Percentiles rank a stretch among this genome's conserved stretches.
phyloP scores from a whole-genome alignment of 805 yeast species.

The Nakazawaea siamensis region DNA sequence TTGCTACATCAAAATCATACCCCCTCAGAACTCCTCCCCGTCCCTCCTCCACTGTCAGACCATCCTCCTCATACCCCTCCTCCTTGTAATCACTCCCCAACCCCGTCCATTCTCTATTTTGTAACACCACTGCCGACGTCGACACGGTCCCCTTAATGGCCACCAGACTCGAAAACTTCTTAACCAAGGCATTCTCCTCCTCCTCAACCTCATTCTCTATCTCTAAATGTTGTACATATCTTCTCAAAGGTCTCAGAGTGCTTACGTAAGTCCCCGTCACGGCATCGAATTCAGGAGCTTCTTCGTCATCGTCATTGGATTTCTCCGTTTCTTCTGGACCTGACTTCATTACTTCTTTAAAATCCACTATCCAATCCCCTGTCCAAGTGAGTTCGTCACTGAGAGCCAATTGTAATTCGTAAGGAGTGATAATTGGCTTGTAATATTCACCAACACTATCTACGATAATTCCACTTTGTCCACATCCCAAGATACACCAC shows the following conservation, averaged over 20 bases:
- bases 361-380: slow-evolving; percentile 87
- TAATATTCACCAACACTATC: slow-evolving; percentile 75
- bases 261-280: slow-evolving; percentile 74
- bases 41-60: slow-evolving; percentile 80
- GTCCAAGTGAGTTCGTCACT: slow-evolving; percentile 78
- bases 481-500: slow-evolving; percentile 94
- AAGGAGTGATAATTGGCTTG: slow-evolving; percentile 91
- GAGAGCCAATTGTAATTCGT: slow-evolving; percentile 78
- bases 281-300: slow-evolving; percentile 79
- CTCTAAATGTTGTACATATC: slow-evolving; percentile 49
- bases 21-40: slow-evolving; percentile 86
- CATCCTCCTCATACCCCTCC: slow-evolving; percentile 42
- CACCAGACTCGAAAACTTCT: slow-evolving; percentile 49
- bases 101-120: slow-evolving; percentile 76
- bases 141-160: slow-evolving; percentile 74
- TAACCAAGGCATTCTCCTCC: slow-evolving; percentile 35
- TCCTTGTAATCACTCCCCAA: slow-evolving; percentile 74
- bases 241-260: slow-evolving; percentile 70
- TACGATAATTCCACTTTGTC: slow-evolving; percentile 84
- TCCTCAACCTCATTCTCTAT: slow-evolving; percentile 33
- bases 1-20: slow-evolving; percentile 39
- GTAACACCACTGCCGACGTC: slow-evolving; percentile 75
- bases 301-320: slow-evolving; percentile 25
- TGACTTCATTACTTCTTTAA: slow-evolving; percentile 39
- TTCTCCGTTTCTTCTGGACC: slow-evolving; percentile 21